Conservation (phyloP, 768 basidiomycete species). For the Kwoniella sp. region DNA sequence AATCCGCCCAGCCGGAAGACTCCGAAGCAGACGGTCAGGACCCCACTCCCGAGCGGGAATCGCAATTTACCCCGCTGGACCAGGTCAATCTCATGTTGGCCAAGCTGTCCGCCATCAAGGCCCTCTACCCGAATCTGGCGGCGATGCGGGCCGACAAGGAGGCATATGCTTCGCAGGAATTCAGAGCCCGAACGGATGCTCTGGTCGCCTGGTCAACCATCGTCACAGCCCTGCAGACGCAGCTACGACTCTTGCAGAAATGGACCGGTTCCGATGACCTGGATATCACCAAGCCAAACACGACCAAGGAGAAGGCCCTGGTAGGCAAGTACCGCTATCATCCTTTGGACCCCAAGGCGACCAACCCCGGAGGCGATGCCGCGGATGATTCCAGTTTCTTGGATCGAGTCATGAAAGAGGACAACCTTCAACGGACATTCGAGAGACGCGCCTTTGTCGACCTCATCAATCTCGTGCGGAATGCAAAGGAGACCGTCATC, state of each 20-base stretch:
- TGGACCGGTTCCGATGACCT: slow-evolving; percentile 93
- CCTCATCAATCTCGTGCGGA: slow-evolving; percentile 77
- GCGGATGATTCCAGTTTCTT: slow-evolving; percentile 79
- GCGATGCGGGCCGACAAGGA: slow-evolving; percentile 76
- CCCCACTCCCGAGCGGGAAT: slow-evolving; percentile 48
- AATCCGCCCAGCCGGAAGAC: slow-evolving; percentile 1
- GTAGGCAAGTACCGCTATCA: slow-evolving; percentile 40
- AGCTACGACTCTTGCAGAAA: slow-evolving; percentile 71
- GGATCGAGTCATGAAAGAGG: slow-evolving; percentile 89
- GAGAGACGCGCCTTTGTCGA: slow-evolving; percentile 67
- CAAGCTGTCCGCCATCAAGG: slow-evolving; percentile 74
- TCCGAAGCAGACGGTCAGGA: slow-evolving; percentile 16
- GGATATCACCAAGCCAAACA: slow-evolving; percentile 76
- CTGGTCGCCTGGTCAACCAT: slow-evolving; percentile 90
- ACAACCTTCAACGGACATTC: slow-evolving; percentile 89
- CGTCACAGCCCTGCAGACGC: slow-evolving; percentile 73
- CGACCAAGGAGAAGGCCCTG: slow-evolving; percentile 57
- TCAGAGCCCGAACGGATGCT: slow-evolving; percentile 79
- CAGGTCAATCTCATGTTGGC: slow-evolving; percentile 56
- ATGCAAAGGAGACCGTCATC: slow-evolving; percentile 81
- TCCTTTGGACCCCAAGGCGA: slow-evolving; percentile 36
- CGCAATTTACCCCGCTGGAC: slow-evolving; percentile 42
- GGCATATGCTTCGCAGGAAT: slow-evolving; percentile 60
- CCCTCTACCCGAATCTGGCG: slow-evolving; percentile 78
- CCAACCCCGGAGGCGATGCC: slow-evolving; percentile 18